Evolutionary conservation across 164 flowering plant species (phyloP).

Genomic region (Aristolochia californica): DNA sequence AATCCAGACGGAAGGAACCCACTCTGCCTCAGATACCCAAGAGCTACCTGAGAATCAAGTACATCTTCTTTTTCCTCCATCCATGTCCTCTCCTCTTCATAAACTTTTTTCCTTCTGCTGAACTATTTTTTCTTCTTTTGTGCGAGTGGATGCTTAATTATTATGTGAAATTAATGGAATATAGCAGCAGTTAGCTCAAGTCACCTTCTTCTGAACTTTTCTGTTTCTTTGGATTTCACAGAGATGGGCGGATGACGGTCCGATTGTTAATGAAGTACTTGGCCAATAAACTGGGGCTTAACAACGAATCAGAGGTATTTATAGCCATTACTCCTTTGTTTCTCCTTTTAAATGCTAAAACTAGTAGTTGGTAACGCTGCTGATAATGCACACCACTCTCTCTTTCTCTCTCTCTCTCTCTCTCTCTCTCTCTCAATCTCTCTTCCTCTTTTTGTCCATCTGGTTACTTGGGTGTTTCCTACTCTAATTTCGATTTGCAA

Average conservation of each 20-base stretch:
- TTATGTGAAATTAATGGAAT: neutral
- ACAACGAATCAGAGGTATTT: conserved; percentile 92
- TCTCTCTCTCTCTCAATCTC: neutral
- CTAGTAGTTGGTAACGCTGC: no score
- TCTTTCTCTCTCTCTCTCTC: neutral
- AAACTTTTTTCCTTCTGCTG: neutral
- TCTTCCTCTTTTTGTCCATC: no score
- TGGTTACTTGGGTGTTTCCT: no score
- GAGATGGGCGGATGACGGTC: conserved; percentile 90
- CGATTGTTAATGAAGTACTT: conserved; percentile 74
- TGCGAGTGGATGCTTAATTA: neutral
- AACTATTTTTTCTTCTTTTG: no score
- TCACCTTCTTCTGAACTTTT: neutral
- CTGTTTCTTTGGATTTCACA: conserved; percentile 13
- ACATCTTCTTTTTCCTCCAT: conserved; percentile 7
- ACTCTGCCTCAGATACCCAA: conserved; percentile 87
- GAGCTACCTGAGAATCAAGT: conserved; percentile 93
- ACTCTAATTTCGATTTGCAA: no score
- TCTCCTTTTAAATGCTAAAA: conserved; percentile 1
- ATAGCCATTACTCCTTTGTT: neutral
- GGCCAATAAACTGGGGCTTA: conserved; percentile 77
- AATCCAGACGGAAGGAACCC: conserved; percentile 69
- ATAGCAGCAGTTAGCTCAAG: neutral
- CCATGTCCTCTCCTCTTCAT: conserved; percentile 1
- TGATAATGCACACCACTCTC: neutral